phyloP scores from a whole-genome alignment of 2,329 filamentous ascomycete genomes.

The Paecilomyces variotii region DNA sequence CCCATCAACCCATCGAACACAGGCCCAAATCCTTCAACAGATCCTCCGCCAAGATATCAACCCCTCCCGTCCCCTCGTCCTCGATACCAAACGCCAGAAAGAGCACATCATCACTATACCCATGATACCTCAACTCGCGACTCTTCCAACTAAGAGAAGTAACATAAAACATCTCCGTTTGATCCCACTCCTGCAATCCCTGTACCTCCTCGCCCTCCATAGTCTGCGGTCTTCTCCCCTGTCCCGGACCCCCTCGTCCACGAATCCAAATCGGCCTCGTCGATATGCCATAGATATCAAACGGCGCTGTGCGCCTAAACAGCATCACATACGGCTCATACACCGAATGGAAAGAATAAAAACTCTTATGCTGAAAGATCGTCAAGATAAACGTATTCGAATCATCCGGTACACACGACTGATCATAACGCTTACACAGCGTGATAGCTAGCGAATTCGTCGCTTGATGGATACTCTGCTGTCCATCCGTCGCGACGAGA shows the following conservation, averaged over 20 bases:
- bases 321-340: conserved; percentile 32
- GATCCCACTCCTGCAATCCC: background rate
- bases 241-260: conserved; percentile 33
- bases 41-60: background rate
- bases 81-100: conserved; percentile 52
- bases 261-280: conserved; percentile 48
- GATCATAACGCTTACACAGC: conserved; percentile 44
- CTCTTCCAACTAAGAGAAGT: conserved; percentile 51
- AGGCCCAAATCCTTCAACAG: background rate
- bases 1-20: background rate
- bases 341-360: background rate
- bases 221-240: conserved; percentile 13
- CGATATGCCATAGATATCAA: conserved; percentile 44
- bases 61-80: background rate
- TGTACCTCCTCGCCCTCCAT: background rate
- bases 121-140: conserved; percentile 43
- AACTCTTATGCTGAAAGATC: conserved; percentile 48
- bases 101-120: conserved; percentile 49
- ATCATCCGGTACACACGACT: conserved; percentile 33
- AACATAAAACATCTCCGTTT: conserved; percentile 49
- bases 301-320: conserved; percentile 43
- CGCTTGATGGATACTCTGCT: conserved; percentile 50
- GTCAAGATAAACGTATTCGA: conserved; percentile 49
- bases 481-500: conserved; percentile 13
- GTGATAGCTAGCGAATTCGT: conserved; percentile 53